These are phyloP conservation scores for Mesembryanthemum crystallinum DNA, from an alignment of 148 eudicot species.

Conservation along the genomic window DNA sequence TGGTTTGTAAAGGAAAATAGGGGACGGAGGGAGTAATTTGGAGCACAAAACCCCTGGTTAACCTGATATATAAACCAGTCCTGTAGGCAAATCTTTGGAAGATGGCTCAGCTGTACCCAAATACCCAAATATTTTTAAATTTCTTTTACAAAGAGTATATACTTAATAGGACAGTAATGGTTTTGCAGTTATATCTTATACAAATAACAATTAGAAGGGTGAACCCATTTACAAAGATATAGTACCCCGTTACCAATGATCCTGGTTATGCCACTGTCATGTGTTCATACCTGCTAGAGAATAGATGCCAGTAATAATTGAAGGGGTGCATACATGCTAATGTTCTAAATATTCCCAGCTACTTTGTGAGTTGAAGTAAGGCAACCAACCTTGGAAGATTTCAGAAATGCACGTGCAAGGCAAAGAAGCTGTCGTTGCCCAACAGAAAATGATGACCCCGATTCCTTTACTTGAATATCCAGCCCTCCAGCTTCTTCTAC, in stretches of 20 bases:
- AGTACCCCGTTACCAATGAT: background rate
- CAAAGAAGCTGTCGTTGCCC: constrained; percentile 93
- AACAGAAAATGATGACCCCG: constrained; percentile 75
- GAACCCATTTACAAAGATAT: background rate
- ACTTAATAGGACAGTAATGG: background rate
- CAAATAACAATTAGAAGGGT: background rate
- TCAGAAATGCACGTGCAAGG: constrained; percentile 96
- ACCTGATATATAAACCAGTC: background rate
- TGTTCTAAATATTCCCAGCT: background rate
- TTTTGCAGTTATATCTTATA: background rate
- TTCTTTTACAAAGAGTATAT: too few species aligned
- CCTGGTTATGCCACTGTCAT: background rate
- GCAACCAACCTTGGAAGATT: constrained; percentile 64
- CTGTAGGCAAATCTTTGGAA: background rate
- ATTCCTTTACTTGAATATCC: constrained; percentile 61
- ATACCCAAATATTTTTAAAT: background rate
- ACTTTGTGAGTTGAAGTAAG: background rate
- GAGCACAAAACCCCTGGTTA: background rate
- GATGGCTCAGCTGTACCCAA: background rate
- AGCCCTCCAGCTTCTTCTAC: constrained; percentile 73
- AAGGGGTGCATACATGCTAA: background rate
- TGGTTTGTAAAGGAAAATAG: too few species aligned
- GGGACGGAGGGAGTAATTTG: too few species aligned
- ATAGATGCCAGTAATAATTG: background rate
- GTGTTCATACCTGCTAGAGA: background rate